Evolutionary conservation across 1,284 basidiomycete genomes (phyloP).

Genomic region (Leccinum fallax): DNA sequence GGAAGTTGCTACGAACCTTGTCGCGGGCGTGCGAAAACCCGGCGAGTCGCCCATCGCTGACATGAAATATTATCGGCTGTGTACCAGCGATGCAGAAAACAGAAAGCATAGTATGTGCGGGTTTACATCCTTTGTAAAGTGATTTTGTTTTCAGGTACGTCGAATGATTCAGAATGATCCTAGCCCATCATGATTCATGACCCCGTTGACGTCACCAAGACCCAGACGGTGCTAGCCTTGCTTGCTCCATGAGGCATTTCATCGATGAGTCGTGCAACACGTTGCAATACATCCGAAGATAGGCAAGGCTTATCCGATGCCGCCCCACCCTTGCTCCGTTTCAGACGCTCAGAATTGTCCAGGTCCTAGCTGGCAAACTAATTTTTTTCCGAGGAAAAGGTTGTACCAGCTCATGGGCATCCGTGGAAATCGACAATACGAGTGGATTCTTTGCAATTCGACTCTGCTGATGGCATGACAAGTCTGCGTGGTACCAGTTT

Average conservation of each 20-base stretch:
- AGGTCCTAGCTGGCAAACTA: background rate
- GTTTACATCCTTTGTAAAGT: background rate
- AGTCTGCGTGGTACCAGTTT: background rate
- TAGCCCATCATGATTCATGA: too few relatives aligned
- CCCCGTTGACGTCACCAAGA: background rate
- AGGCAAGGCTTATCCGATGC: constrained; percentile 11
- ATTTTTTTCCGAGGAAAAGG: constrained; percentile 10
- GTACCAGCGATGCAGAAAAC: background rate
- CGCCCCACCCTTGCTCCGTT: background rate
- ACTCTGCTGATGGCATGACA: constrained; percentile 12
- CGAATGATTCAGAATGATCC: background rate
- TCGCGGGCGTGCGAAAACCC: background rate
- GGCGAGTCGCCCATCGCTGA: background rate
- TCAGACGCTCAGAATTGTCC: constrained; percentile 6
- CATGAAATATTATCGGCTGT: background rate
- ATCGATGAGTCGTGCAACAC: constrained; percentile 14
- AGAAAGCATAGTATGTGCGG: background rate
- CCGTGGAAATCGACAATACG: constrained; percentile 8
- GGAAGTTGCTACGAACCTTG: background rate
- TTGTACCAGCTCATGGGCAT: background rate
- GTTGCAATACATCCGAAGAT: constrained; percentile 17
- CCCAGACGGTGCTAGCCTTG: background rate
- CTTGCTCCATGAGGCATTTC: constrained; percentile 1
- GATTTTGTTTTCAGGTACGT: background rate
- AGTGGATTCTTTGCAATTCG: constrained; percentile 6